A percentile compares a stretch with the other conserved stretches of the same genome.
phyloP scores from a whole-genome alignment of 352 stramenopile genomes.

The Globisporangium camurandrum region DNA sequence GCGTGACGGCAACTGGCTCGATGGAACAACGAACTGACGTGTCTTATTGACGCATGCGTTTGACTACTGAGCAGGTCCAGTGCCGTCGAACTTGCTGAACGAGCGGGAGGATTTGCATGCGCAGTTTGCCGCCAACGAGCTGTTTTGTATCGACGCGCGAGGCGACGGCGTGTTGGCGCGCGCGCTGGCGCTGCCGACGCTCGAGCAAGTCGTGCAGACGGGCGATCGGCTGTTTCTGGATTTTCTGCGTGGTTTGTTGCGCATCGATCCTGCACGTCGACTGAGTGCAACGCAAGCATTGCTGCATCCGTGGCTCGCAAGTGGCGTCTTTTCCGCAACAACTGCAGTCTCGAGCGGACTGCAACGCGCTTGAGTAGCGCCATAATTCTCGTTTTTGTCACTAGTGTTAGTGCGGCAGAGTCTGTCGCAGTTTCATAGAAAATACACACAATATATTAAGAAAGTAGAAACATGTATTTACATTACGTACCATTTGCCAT shows the following conservation, averaged over 20 bases:
- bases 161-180: conserved; percentile 41
- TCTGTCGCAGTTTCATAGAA: background rate
- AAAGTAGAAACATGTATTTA: background rate
- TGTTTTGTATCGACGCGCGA: conserved; percentile 41
- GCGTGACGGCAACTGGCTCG: background rate
- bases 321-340: conserved; percentile 39
- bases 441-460: background rate
- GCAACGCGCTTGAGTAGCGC: conserved; percentile 22
- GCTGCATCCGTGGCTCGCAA: conserved; percentile 55
- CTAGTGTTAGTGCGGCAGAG: background rate
- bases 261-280: conserved; percentile 51
- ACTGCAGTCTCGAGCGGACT: no score
- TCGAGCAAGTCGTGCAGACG: conserved; percentile 51
- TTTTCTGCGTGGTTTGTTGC: conserved; percentile 59
- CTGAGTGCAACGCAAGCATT: conserved; percentile 49
- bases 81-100: conserved; percentile 50
- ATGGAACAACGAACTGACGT: background rate
- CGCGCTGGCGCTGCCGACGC: conserved; percentile 23
- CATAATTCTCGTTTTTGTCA: conserved; percentile 9
- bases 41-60: background rate
- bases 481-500: no score
- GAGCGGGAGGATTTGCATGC: conserved; percentile 38
- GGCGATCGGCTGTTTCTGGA: conserved; percentile 51
- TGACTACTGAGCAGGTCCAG: conserved; percentile 28
- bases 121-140: conserved; percentile 49